Evolutionary conservation across 1,139 yeast species (phyloP).

Genomic region (Taphrina pruni): DNA sequence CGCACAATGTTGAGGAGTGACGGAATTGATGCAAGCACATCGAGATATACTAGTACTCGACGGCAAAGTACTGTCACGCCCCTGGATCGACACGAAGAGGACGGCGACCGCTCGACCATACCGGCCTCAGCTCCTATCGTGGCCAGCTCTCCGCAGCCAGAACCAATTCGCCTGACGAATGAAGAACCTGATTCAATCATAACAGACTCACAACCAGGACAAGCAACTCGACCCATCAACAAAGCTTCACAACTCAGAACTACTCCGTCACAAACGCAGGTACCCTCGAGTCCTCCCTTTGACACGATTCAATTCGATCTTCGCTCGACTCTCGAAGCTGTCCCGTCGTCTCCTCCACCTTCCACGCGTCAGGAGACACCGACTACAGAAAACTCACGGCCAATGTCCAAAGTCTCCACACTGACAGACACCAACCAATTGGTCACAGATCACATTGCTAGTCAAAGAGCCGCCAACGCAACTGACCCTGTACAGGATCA

Average conservation of each 20-base stretch:
- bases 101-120: slow-evolving; percentile 17
- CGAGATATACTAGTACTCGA: not conserved
- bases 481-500: not conserved
- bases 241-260: not conserved
- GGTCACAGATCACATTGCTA: not conserved
- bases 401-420: not conserved
- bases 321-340: slow-evolving; percentile 4
- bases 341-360: not conserved
- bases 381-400: not conserved
- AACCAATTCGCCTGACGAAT: not conserved
- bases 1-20: slow-evolving; percentile 3
- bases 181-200: slow-evolving; percentile 18
- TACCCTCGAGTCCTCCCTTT: slow-evolving; percentile 5
- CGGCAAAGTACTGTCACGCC: not conserved
- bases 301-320: slow-evolving; percentile 13
- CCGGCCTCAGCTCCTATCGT: slow-evolving; percentile 35
- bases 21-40: slow-evolving; percentile 1
- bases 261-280: not conserved
- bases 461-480: not conserved
- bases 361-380: not conserved
- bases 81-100: not conserved
- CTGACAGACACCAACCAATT: not conserved
- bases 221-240: not conserved
- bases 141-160: not conserved
- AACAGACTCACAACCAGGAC: slow-evolving; percentile 24